Evolutionary conservation across 2,329 filamentous ascomycete genomes (phyloP), one percentile per base, ranked within the genome.

Genomic region (Aureobasidium musti): DNA sequence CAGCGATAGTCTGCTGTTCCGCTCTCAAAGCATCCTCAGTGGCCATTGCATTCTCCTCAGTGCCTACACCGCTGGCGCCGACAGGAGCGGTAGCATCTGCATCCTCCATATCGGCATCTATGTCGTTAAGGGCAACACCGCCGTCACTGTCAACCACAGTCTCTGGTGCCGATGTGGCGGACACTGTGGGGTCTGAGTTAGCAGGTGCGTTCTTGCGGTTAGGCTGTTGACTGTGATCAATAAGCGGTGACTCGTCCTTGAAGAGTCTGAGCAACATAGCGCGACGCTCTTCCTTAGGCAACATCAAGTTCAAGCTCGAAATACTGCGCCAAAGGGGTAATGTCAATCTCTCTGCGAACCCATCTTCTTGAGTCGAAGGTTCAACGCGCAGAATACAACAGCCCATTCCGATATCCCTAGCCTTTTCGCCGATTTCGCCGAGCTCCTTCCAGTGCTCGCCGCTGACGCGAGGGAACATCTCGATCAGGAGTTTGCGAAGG

Each of bases 381-480:
- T 95, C 91, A 52, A 98, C 84, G 59, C 91, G 86, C 21, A 99
- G 82, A 50, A 99, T 91, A 76, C 91, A 96, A 81, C 95, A 99
- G 30, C 95, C 95, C 87, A 96, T 93, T 50, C 86, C 85, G 13
- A 97, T 87, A 69, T 91, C 88, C 54, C 87, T 83, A 1, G 96
- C 89, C 61, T 89, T 85, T 79, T 93, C 90, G 68, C 92, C 93
- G 68, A 98, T 94, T 81, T 98, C 95, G 68, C 89, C 90, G 41
- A 97, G 86, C 57, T 87, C 83, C 76, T 87, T 84, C 86, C 89
- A 93, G 67, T 86, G 89, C 64, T 88, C 87, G 67, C 89, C 87
- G 69, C 87, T 83, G 68, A 98, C 88, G 76, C 92, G 93, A 63
- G 94, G 93, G 80, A 99, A 99, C 91, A 99, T 97, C 80, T 99